Evolutionary conservation across 768 basidiomycete species (phyloP), one percentile per base, ranked within the genome.

Genomic region (Stropharia rugosoannulata): DNA sequence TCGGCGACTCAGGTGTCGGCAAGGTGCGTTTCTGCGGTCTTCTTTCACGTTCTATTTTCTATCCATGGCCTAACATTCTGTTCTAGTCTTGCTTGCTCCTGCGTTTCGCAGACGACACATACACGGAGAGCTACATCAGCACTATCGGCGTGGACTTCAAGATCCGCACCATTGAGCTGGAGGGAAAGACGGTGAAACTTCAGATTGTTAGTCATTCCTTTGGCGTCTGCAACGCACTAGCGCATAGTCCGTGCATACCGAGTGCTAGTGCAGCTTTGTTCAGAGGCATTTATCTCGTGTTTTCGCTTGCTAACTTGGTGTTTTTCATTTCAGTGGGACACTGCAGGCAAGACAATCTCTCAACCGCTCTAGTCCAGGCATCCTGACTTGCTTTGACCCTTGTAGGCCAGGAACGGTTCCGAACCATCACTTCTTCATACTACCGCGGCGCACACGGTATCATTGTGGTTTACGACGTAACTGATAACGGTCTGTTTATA

Each of bases 71-170:
- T 46, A 4, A 32, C 44, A 58, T 60, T 29, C 38, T 48, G 49
- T 48, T 55, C 44, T 56, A 98, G 89, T 98, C 95, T 46, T 94
- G 92, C 76, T 78, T 94, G 63, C 86, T 94, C 60, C 81, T 94
- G 62, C 93, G 93, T 70, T 94, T 94, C 66, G 90, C 91, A 58
- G 96, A 98, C 75, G 96, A 98, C 73, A 91, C 94, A 49, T 98
- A 95, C 80, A 97, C 96, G 50, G 94, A 96, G 71, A 93, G 90
- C 64, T 98, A 96, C 75, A 95, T 98, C 70, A 91, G 89, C 56
- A 98, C 96, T 38, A 98, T 98, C 73, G 97, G 97, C 62, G 94
- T 98, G 56, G 95, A 97, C 79, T 97, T 97, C 79, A 96, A 95
- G 88, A 98, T 98, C 77, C 85, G 96, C 58, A 98, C 96, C 36